Base-by-base conservation (phyloP, 805 yeast genomes). In the Saturnispora hagleri region DNA sequence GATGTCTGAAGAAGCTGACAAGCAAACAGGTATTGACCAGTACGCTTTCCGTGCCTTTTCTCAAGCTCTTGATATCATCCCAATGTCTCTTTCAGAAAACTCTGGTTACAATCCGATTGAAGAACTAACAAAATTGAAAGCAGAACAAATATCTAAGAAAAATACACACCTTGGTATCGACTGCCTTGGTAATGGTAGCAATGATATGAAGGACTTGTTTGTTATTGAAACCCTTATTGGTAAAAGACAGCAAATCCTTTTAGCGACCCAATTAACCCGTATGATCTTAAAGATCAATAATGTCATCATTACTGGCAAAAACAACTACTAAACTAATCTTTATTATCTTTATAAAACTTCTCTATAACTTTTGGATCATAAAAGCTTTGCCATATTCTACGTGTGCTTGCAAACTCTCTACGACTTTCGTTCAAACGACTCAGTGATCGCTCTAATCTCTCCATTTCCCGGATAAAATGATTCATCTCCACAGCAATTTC, bases 211-310 rank as follows among this genome's bases (percentile, higher is more conserved):
- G 66, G 89, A 89, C 63, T 74, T 86, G 63, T 93, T 91, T 67
- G 96, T 93, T 47, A 89, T 93, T 60, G 99, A 93, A 69, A 98
- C 99, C 51, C 81, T 89, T 66, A 90, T 93, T 61, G 97, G 99
- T 63, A 93, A 93, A 76, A 89, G 88, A 69, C 98, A 93, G 70
- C 99, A 93, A 72, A 78, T 93, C 59, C 72, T 88, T 66, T 77
- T 93, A 68, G 99, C 99, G 46, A 93, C 99, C 13, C 99, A 93
- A 73, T 78, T 93, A 67, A 89, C 97, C 52, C 82, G 99, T 73
- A 93, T 93, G 99, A 89, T 93, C 57, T 77, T 93, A 66, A 93
- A 93, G 76, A 93, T 93, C 66, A 95, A 93, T 69, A 91, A 91
- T 68, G 99, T 93, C 54, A 93, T 93, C 62, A 84, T 91, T 59